Evolutionary conservation across 352 stramenopile species (phyloP).

Genomic region (Globisporangium perplexum): DNA sequence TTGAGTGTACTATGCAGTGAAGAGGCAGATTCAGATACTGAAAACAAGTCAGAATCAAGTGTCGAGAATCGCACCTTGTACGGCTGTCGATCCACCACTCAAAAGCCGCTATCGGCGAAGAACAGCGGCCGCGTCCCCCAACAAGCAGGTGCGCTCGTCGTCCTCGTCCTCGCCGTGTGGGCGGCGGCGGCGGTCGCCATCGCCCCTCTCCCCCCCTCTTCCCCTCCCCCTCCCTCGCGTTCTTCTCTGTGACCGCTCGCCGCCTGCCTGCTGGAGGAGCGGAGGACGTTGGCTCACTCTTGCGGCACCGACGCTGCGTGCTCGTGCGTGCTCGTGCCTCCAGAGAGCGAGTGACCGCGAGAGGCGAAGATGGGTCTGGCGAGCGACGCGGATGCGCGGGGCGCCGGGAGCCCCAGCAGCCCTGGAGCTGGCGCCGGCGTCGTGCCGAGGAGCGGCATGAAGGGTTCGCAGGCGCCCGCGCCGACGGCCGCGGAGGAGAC

Average conservation of each 20-base stretch:
- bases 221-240: too few species aligned
- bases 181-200: too few species aligned
- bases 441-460: constrained; percentile 23
- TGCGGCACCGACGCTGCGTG: too few species aligned
- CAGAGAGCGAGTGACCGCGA: too few species aligned
- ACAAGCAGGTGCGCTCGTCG: not conserved
- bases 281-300: too few species aligned
- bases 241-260: too few species aligned
- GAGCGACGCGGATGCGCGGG: constrained; percentile 43
- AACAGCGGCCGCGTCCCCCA: not conserved
- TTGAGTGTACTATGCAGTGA: not conserved
- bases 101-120: not conserved
- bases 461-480: too few species aligned
- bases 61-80: not conserved
- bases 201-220: too few species aligned
- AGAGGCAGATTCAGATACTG: not conserved
- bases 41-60: not conserved
- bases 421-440: constrained; percentile 6
- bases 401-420: constrained; percentile 14
- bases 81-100: not conserved
- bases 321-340: too few species aligned
- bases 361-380: constrained; percentile 50
- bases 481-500: constrained; percentile 83
- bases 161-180: too few species aligned
- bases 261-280: too few species aligned